Conservation (phyloP, 2,329 filamentous ascomycete genomes). For the Ophiostoma australiae region DNA sequence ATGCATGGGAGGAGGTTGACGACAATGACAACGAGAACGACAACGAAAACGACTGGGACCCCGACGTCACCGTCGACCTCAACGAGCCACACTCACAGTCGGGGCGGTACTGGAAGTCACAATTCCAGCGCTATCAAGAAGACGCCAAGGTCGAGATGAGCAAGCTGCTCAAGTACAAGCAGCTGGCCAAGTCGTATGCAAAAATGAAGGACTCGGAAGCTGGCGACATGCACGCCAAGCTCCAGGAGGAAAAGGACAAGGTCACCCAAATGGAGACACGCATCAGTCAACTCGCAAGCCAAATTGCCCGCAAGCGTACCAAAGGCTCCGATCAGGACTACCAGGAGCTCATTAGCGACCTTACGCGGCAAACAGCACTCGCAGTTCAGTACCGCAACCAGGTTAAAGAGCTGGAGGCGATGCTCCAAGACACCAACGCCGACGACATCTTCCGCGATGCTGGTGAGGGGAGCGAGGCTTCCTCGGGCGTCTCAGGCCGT, state of each 20-base stretch:
- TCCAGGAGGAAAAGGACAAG: slow-evolving; percentile 64
- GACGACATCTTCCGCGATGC: neutral
- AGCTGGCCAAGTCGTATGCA: slow-evolving; percentile 72
- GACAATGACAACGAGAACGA: slow-evolving; percentile 34
- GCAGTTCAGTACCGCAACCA: slow-evolving; percentile 55
- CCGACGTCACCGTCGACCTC: slow-evolving; percentile 64
- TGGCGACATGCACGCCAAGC: slow-evolving; percentile 57
- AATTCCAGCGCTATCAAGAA: slow-evolving; percentile 68
- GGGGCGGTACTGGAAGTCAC: slow-evolving; percentile 73
- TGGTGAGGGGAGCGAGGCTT: neutral
- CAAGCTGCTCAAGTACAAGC: slow-evolving; percentile 73
- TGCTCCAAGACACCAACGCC: slow-evolving; percentile 39
- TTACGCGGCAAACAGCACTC: slow-evolving; percentile 54
- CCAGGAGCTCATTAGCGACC: slow-evolving; percentile 47
- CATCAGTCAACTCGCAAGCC: slow-evolving; percentile 55
- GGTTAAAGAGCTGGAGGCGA: slow-evolving; percentile 54
- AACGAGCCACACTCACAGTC: slow-evolving; percentile 71
- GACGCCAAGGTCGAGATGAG: slow-evolving; percentile 70
- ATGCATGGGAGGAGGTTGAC: slow-evolving; percentile 52
- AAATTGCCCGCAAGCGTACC: slow-evolving; percentile 43
- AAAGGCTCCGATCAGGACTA: slow-evolving; percentile 43
- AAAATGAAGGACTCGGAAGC: slow-evolving; percentile 72
- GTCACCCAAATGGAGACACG: slow-evolving; percentile 59
- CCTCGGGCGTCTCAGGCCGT: neutral
- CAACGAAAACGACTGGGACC: slow-evolving; percentile 35